Evolutionary conservation across 2,329 filamentous ascomycete genomes (phyloP).

Genomic region (Neurospora sp.): DNA sequence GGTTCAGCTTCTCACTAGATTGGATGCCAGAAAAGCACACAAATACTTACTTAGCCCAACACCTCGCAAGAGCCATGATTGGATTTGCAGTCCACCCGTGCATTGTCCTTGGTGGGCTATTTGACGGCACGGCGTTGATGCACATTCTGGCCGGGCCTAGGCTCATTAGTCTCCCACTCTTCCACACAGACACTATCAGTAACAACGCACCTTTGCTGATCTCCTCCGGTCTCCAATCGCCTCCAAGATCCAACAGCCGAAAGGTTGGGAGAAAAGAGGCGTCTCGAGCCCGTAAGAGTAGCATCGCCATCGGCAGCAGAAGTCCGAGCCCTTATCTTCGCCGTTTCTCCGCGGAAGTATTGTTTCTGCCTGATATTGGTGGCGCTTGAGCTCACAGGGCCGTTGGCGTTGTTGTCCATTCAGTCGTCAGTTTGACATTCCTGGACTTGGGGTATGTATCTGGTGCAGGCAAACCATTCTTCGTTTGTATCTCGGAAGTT

Average conservation of each 20-base stretch:
- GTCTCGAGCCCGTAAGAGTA: background rate
- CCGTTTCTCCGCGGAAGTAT: background rate
- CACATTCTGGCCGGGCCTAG: background rate
- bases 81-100: background rate
- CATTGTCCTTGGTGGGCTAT: background rate
- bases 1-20: background rate
- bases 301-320: background rate
- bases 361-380: background rate
- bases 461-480: background rate
- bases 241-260: background rate
- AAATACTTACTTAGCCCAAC: background rate
- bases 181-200: background rate
- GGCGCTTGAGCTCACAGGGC: background rate
- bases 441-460: background rate
- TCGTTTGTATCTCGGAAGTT: background rate
- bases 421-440: background rate
- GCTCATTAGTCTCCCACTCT: background rate
- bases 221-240: background rate
- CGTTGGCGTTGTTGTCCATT: background rate
- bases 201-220: background rate
- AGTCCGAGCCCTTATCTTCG: background rate
- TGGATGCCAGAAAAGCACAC: background rate
- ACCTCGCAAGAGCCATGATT: background rate
- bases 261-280: background rate
- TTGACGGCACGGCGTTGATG: background rate